A percentile compares a stretch with the other conserved stretches of the same genome.
These are phyloP conservation scores for Bryoerythrophyllum caledonicum DNA, from an alignment of 225 moss, liverwort and hornwort genomes.

Conservation along the genomic window DNA sequence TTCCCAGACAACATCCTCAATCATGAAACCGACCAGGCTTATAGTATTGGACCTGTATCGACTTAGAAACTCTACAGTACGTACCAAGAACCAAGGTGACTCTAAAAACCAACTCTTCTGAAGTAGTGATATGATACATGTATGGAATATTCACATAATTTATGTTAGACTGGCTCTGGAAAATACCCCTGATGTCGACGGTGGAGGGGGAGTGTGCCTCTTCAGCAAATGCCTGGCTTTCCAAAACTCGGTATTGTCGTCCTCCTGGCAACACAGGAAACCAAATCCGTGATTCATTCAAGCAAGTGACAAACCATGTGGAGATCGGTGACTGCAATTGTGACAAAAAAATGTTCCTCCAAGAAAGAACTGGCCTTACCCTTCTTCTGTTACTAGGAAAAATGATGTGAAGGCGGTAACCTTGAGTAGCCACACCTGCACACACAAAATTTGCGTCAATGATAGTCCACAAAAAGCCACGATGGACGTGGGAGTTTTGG, in stretches of 20 bases:
- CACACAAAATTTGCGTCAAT: not conserved
- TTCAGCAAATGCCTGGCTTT: constrained; percentile 24
- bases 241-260: not conserved
- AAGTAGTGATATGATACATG: not conserved
- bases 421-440: constrained; percentile 11
- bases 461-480: not conserved
- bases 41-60: no score
- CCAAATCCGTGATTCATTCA: not conserved
- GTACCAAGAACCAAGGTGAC: not conserved
- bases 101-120: not conserved
- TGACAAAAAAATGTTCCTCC: no score
- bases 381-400: not conserved
- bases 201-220: not conserved
- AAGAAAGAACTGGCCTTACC: not conserved
- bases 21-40: not conserved
- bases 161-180: not conserved
- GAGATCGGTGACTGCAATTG: not conserved
- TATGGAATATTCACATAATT: not conserved
- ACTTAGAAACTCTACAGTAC: not conserved
- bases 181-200: not conserved
- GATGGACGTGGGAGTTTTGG: not conserved
- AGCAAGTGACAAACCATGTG: not conserved
- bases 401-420: not conserved
- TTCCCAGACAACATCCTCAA: constrained; percentile 4
- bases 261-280: constrained; percentile 17